phyloP scores from a whole-genome alignment of 345 rosid species.

The Alliaria petiolata region DNA sequence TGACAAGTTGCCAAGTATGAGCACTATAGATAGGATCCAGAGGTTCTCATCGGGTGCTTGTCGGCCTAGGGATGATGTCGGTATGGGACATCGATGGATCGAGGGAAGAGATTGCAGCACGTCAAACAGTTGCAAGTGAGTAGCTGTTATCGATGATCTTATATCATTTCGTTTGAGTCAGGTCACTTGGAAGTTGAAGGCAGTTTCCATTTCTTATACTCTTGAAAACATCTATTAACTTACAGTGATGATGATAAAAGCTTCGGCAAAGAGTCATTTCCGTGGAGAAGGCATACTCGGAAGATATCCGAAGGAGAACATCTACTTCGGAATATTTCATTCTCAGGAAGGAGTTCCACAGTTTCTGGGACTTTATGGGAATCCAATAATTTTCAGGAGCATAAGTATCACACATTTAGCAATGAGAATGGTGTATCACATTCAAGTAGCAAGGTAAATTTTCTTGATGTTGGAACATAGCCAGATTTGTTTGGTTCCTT shows the following conservation, averaged over 20 bases:
- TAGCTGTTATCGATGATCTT: background rate
- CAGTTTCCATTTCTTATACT: background rate
- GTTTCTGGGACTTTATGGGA: slow-evolving; percentile 33
- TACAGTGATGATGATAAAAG: slow-evolving; percentile 68
- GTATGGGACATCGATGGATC: slow-evolving; percentile 81
- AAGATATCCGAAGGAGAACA: slow-evolving; percentile 43
- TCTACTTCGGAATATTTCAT: slow-evolving; percentile 38
- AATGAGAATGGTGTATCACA: slow-evolving; percentile 36
- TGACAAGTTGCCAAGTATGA: slow-evolving; percentile 96
- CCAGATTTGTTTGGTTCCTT: background rate
- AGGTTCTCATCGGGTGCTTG: slow-evolving; percentile 84
- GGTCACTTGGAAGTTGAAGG: no score
- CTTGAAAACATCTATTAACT: slow-evolving; percentile 11
- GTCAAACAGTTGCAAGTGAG: slow-evolving; percentile 72
- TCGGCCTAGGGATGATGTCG: slow-evolving; percentile 65
- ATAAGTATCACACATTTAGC: slow-evolving; percentile 35
- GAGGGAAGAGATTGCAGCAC: slow-evolving; percentile 83
- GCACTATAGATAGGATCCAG: slow-evolving; percentile 73
- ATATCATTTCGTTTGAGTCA: background rate
- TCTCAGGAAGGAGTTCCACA: slow-evolving; percentile 40
- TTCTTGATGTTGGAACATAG: slow-evolving; percentile 1
- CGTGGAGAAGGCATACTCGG: slow-evolving; percentile 74
- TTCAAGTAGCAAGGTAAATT: slow-evolving; percentile 60
- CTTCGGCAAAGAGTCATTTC: slow-evolving; percentile 52
- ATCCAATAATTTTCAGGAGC: slow-evolving; percentile 45